A percentile compares a stretch with the other conserved stretches of the same genome.
phyloP scores from a whole-genome alignment of 495 filamentous ascomycete species.

The Stereocaulon alpinum region DNA sequence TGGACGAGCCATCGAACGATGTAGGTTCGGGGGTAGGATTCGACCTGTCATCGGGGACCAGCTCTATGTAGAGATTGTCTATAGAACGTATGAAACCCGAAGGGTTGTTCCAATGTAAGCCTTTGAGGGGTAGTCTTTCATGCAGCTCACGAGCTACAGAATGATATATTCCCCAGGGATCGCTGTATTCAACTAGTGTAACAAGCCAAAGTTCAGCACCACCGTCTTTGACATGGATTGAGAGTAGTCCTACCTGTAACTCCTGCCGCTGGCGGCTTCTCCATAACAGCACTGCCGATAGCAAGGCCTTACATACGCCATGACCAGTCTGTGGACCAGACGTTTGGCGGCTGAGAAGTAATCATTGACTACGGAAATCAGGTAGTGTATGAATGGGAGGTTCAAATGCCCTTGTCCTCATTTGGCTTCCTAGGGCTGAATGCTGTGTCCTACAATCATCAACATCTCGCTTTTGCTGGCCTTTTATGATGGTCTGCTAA shows the following conservation, averaged over 20 bases:
- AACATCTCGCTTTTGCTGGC: neutral
- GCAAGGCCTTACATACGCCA: slow-evolving; percentile 12
- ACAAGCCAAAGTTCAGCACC: neutral
- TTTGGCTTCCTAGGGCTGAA: neutral
- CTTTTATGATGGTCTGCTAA: neutral
- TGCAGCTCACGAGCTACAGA: slow-evolving; percentile 67
- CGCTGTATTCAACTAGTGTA: slow-evolving; percentile 57
- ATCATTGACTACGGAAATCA: neutral
- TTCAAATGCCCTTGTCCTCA: neutral
- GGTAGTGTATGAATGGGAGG: neutral
- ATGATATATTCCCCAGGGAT: slow-evolving; percentile 77
- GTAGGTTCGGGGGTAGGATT: slow-evolving; percentile 27
- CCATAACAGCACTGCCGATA: slow-evolving; percentile 11
- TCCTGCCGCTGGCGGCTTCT: slow-evolving; percentile 9
- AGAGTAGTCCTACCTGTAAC: slow-evolving; percentile 10
- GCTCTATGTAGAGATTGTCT: slow-evolving; percentile 78
- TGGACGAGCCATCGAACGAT: slow-evolving; percentile 26
- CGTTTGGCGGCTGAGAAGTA: neutral
- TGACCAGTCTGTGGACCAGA: neutral
- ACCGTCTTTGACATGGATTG: neutral
- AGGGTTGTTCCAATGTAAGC: slow-evolving; percentile 94
- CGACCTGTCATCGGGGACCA: slow-evolving; percentile 47
- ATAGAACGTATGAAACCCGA: slow-evolving; percentile 85
- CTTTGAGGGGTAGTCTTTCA: slow-evolving; percentile 73
- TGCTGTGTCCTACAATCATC: neutral